Base-by-base conservation (phyloP, 257 asterid species). In the Fraxinus quadrangulata region DNA sequence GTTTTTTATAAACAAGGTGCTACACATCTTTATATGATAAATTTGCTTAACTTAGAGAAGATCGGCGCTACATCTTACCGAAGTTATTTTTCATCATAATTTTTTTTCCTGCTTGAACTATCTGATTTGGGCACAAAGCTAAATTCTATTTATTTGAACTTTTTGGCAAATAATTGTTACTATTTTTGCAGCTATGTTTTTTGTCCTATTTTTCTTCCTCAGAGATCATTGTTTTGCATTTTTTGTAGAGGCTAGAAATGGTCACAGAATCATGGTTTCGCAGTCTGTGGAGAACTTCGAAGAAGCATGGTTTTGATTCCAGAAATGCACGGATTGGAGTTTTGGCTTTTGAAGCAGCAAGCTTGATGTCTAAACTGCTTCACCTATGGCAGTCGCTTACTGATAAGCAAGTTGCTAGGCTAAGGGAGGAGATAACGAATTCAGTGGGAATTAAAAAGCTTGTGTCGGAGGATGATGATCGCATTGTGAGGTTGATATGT, bases 281-380 rank as follows among this genome's bases (percentile, higher is more conserved):
- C 14, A 84, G 78, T 81, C 81, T 94, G 70, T 89, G 97, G 98
- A 87, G 82, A 47, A 78, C 81, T 6, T 83, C 87, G 0, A 94
- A 87, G 81, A 89, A 86, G 84, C 81, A 83, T 36, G 97, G 80
- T 47, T 39, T 68, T 72, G 87, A 82, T 59, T 70, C 86, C 7
- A 83, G 84, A 11, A 92, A 91, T 79, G 86, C 83, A 0, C 75
- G 79, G 75, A 88, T 92, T 67, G 96, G 90, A 11, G 96, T 92
- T 56, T 85, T 94, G 87, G 98, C 97, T 26, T 94, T 94, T 77
- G 98, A 94, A 82, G 96, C 91, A 26, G 92, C 97, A 16, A 91
- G 97, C 81, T 83, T 92, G 85, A 94, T 94, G 96, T 89, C 95
- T 24, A 94, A 92, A 74, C 87, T 91, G 74, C 93, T 92, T 59